Evolutionary conservation across 306 rosid genomes (phyloP), one percentile per base, ranked within the genome.

Genomic region (Purshia tridentata): DNA sequence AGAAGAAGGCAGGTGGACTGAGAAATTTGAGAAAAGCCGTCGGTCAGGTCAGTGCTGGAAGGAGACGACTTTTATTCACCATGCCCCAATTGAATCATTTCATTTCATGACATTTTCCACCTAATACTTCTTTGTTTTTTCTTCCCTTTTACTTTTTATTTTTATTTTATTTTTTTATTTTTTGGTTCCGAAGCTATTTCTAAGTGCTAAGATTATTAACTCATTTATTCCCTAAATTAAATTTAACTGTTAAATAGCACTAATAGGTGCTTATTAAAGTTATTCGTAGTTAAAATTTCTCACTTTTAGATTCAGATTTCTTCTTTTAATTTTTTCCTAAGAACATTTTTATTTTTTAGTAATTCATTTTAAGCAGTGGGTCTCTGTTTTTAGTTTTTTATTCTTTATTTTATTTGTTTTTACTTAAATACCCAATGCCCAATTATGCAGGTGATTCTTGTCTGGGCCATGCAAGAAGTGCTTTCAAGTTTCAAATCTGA

Each of bases 1-100:
- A 64, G 75, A 70, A 46, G 77, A 81, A 76, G n/a, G n/a, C n/a
- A 49, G 86, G 83, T 85, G 84, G 90, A 88, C 91, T 85, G 88
- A 85, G 46, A 73, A 86, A 88, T 74, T 84, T 78, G 78, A 49
- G 57, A 64, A 82, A 84, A 74, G 81, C 84, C 85, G 85, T 84
- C 81, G 81, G 81, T 65, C 82, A 60, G 81, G 81, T 65, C 82
- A 60, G 60, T 63, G 83, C 72, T 70, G 86, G 84, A 67, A 48
- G 62, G 77, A 72, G 90, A 77, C 80, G 84, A 82, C 85, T 84
- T 87, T 82, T 80, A 80, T 81, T 85, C 83, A 71, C 82, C 68
- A 62, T 74, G 1, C 29, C 76, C 69, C 67, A 15, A 57, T 69
- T 49, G 22, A 11, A 77, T 71, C 75, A 63, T 75, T 74, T 80